Base-by-base conservation (phyloP, 345 rosid genomes). In the Microcos paniculata region DNA sequence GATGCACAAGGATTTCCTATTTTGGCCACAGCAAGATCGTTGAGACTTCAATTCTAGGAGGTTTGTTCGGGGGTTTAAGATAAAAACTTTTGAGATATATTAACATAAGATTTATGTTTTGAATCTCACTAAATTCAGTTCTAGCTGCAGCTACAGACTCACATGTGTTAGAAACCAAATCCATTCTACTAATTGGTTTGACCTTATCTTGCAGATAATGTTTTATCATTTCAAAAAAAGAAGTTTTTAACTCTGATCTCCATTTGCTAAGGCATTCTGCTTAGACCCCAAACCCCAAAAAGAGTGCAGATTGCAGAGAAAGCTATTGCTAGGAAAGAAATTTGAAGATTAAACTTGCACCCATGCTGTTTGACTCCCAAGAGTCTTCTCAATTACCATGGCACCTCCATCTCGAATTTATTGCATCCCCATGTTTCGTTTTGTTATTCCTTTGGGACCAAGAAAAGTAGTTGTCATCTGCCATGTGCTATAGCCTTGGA, bases 401-500 rank as follows among this genome's bases (percentile, higher is more conserved):
- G 35, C 62, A 58, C 18, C 28, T 68, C 38, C 21, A 16, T 68
- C 57, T 28, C 3, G 24, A 45, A 45, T 67, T 26, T 45, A 45
- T 45, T 68, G 56, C 53, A 15, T 46, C 45, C 10, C 21, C 57
- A 35, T 3, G 7, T 28, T 46, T 68, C 40, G 57, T 18, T n/a
- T 38, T 69, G 58, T 49, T 31, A 4, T 69, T 69, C 58, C 59
- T 69, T 69, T 31, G 58, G 73, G 73, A 69, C 72, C 59, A 30
- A 69, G 73, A 69, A 69, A 69, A 9, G 42, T 49, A 23, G 11
- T 43, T 11, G 28, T 31, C 73, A 69, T 48, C 56, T 69, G 73
- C 45, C 73, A 69, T 19, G 73, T 69, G 59, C 45, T 69, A 11
- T n/a, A 57, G 19, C 38, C 73, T 53, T 15, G 61, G 35, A 58